Conservation (phyloP, 2,329 filamentous ascomycete species). For the Aspergillus fructus region DNA sequence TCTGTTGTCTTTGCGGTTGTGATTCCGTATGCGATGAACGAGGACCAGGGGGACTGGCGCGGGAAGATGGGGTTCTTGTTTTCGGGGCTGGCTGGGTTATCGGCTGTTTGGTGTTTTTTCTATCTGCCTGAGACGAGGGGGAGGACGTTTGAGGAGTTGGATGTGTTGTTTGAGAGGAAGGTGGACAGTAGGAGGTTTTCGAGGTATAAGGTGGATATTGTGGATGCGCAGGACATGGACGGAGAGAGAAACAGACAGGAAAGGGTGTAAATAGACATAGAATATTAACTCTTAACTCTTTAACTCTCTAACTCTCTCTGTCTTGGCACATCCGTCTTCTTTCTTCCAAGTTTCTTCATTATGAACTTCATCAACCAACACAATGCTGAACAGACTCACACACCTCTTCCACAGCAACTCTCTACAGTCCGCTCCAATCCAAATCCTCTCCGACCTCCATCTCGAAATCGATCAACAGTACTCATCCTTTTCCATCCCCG, state of each 20-base stretch:
- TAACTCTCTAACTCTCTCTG: too few relatives aligned
- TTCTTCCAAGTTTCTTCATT: too few relatives aligned
- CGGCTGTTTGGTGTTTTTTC: conserved; percentile 31
- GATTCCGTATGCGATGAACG: conserved; percentile 38
- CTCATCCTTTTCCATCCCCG: conserved; percentile 21
- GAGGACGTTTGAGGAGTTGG: conserved; percentile 32
- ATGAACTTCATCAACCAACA: too few relatives aligned
- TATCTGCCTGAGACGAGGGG: conserved; percentile 33
- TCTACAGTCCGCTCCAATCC: too few relatives aligned
- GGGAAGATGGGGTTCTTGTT: conserved; percentile 38
- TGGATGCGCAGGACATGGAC: neutral
- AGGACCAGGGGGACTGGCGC: conserved; percentile 28
- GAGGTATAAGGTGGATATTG: neutral
- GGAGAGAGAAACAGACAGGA: neutral
- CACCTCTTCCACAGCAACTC: too few relatives aligned
- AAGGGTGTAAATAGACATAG: neutral
- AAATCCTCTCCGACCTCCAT: conserved; percentile 32
- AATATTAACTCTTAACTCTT: too few relatives aligned
- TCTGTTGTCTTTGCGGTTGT: conserved; percentile 29
- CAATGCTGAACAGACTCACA: too few relatives aligned
- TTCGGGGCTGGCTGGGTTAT: conserved; percentile 23
- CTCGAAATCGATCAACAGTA: conserved; percentile 31
- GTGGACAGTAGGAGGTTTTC: conserved; percentile 25
- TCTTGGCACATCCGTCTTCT: too few relatives aligned
- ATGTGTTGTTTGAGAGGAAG: conserved; percentile 30